These are phyloP conservation scores for Lunasporangiospora selenospora DNA, from an alignment of 192 early-diverging fungal genomes.

Conservation along the genomic window DNA sequence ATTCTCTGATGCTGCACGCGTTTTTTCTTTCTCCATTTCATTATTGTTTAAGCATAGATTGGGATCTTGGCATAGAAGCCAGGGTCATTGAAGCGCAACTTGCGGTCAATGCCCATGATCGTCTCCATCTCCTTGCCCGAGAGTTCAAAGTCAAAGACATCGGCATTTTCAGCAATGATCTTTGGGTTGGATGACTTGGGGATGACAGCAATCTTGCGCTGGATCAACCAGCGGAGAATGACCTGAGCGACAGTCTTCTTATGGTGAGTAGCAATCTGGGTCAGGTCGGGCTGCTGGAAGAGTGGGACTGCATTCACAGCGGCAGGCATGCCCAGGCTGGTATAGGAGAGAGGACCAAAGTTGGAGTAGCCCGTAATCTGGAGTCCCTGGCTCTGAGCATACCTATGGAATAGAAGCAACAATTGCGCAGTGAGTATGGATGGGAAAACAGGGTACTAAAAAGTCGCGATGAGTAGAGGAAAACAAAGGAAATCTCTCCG, in stretches of 20 bases:
- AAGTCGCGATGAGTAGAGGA: neutral
- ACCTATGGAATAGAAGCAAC: constrained; percentile 6
- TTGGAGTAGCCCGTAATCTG: constrained; percentile 78
- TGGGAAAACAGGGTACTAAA: neutral
- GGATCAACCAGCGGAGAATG: constrained; percentile 68
- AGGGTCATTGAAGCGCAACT: constrained; percentile 58
- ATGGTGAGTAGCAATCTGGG: constrained; percentile 59
- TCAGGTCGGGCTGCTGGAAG: constrained; percentile 56
- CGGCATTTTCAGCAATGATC: constrained; percentile 63
- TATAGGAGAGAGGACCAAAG: constrained; percentile 62
- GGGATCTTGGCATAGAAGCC: constrained; percentile 52
- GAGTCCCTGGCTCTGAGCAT: constrained; percentile 59
- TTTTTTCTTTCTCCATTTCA: too few relatives aligned
- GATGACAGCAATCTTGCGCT: constrained; percentile 69
- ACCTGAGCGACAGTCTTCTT: constrained; percentile 66
- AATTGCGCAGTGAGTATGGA: neutral
- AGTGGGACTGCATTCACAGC: constrained; percentile 48
- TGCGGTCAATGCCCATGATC: constrained; percentile 51
- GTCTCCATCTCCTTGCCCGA: constrained; percentile 54
- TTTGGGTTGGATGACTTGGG: constrained; percentile 66
- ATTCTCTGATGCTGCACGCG: too few relatives aligned
- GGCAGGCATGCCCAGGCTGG: constrained; percentile 17
- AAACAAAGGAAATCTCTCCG: too few relatives aligned
- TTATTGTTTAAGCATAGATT: constrained; percentile 53
- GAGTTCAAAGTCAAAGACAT: constrained; percentile 55